Base-by-base conservation (phyloP, 1,284 basidiomycete species). In the Taiwanofungus camphoratus region DNA sequence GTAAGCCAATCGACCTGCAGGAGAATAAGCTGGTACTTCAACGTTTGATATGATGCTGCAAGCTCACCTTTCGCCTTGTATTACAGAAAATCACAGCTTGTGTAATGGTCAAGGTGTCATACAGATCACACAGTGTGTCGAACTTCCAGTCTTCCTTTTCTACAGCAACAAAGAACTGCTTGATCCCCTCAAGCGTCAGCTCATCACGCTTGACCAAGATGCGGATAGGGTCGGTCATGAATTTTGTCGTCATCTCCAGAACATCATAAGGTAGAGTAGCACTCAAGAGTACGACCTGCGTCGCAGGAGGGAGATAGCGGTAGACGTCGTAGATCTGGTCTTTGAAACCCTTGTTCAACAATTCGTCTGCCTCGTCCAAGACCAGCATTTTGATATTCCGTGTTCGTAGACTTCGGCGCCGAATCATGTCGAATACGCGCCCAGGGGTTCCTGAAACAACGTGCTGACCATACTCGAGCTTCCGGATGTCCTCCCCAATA, bases 111-210 rank as follows among this genome's bases (percentile, higher is more conserved):
- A 99, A 79, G 15, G 95, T 98, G 66, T 99, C 96, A 70, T 99
- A 99, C 41, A 95, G 68, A 68, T 99, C 96, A 66, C 93, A 98
- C 16, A 99, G 76, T 0, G 95, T 99, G 69, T 99, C 96, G 58
- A 98, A 95, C 65, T 99, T 99, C 95, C 95, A 99, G 60, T 99
- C 96, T 67, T 99, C 96, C 73, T 98, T 98, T 70, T 99, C 96
- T 45, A 99, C 95, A 21, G 95, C 95, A 34, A 99, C 93, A 68
- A 97, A 99, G 77, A 99, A 99, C 64, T 99, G 96, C 66, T 98
- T 99, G 75, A 99, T 99, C 19, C 96, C 95, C 65, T 99, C 96
- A 43, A 99, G 76, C 37, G 96, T 99, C 74, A 99, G 78, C 68
- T 99, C 96, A 64, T 99, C 96, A 83, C 95, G 93, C 75, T 99